Base-by-base conservation (phyloP, 257 asterid species). In the Salvia splendens region DNA sequence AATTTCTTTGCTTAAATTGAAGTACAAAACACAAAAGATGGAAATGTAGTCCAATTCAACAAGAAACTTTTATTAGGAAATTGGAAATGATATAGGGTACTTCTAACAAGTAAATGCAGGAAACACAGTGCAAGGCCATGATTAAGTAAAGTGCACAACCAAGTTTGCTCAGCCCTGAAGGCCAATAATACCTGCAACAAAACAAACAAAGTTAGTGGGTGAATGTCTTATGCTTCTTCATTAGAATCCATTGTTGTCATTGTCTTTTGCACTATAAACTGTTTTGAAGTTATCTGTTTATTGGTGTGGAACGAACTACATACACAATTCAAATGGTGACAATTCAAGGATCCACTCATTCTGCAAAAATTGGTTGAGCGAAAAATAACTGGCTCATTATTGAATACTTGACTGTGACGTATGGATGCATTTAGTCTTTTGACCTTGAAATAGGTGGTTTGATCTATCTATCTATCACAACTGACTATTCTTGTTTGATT, bases 121-220 rank as follows among this genome's bases (percentile, higher is more conserved):
- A 42, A 2, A 24, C 30, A 2, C 30, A 24, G 30, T 24, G 30
- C 30, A 24, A 41, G 42, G 42, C 71, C 68, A 48, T 12, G 45
- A 58, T 49, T 2, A 52, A 40, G 45, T 4, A n/a, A 57, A 20
- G 60, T 15, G 38, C 5, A 35, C 32, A 16, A 8, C 30, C 30
- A 10, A 45, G 49, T 66, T 3, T 55, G 11, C 76, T 89, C 85
- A 92, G 11, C 91, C 96, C 83, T 89, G 96, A 77, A 92, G 95
- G 4, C 98, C 98, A 12, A 92, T 92, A 73, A 92, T 83, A 75
- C 98, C 98, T 92, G 87, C 30, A 78, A 47, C 43, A 75, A 1
- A 59, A 24, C 30, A 53, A 3, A 6, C 6, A 1, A 30, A 4
- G 17, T 30, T 55, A 55, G 28, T 12, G 15, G 6, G 8, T 24